Evolutionary conservation across 1,284 basidiomycete species (phyloP).

Genomic region (Mycena sp.): DNA sequence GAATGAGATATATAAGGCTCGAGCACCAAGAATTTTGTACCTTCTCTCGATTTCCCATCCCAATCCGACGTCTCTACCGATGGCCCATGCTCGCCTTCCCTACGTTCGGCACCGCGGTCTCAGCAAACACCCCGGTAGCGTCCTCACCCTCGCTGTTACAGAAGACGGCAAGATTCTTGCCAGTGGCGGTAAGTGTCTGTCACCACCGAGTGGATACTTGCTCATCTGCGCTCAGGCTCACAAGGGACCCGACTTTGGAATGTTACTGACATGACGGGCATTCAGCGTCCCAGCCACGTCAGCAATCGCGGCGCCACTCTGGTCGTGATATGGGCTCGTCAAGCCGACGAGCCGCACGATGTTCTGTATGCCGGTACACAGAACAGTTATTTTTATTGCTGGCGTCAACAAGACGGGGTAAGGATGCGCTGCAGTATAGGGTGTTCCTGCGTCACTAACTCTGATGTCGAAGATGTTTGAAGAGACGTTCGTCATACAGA

Average conservation of each 20-base stretch:
- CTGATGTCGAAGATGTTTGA: slow-evolving; percentile 10
- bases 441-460: not conserved
- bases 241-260: slow-evolving; percentile 5
- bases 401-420: slow-evolving; percentile 13
- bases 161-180: slow-evolving; percentile 7
- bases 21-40: not conserved
- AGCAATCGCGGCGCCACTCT: slow-evolving; percentile 2
- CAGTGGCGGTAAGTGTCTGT: slow-evolving; percentile 6
- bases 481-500: slow-evolving; percentile 11
- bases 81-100: slow-evolving; percentile 7
- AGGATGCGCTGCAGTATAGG: not conserved
- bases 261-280: not conserved
- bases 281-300: not conserved
- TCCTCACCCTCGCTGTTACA: slow-evolving; percentile 11
- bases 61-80: not conserved
- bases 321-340: slow-evolving; percentile 7
- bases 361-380: not conserved
- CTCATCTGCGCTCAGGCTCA: no score
- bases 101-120: slow-evolving; percentile 8
- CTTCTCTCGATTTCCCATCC: not conserved
- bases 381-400: no score
- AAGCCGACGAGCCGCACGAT: not conserved
- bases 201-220: not conserved
- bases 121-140: not conserved
- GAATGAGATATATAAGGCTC: not conserved